Percentiles rank a stretch among this genome's conserved stretches.
Conservation (phyloP, 2,329 filamentous ascomycete genomes). For the Myriosclerotinia duriaeana region DNA sequence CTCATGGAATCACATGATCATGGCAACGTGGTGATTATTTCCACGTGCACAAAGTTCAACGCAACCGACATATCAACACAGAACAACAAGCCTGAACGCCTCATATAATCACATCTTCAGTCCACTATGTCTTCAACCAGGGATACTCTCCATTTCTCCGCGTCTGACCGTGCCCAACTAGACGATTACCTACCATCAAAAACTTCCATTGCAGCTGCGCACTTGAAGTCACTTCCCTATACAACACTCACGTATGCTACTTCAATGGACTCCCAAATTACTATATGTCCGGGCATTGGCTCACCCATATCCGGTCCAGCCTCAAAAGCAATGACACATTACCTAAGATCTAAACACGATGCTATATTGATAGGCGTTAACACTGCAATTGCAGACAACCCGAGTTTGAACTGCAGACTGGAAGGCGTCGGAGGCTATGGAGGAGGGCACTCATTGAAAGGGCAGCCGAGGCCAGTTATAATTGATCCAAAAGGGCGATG, state of each 20-base stretch:
- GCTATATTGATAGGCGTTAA: slow-evolving; percentile 83
- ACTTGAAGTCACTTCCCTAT: slow-evolving; percentile 42
- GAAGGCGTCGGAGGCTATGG: slow-evolving; percentile 45
- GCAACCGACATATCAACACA: neutral
- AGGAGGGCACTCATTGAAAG: slow-evolving; percentile 45
- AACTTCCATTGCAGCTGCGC: neutral
- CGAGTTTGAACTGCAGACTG: slow-evolving; percentile 79
- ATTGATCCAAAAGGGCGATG: slow-evolving; percentile 28
- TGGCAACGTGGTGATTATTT: neutral
- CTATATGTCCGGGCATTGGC: slow-evolving; percentile 60
- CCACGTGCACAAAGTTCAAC: neutral
- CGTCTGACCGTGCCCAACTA: neutral
- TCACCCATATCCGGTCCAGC: slow-evolving; percentile 79
- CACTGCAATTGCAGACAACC: slow-evolving; percentile 82
- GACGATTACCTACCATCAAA: slow-evolving; percentile 20
- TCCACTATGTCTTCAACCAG: slow-evolving; percentile 6
- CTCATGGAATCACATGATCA: neutral
- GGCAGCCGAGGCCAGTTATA: slow-evolving; percentile 42
- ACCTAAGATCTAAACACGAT: slow-evolving; percentile 76
- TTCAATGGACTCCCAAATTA: slow-evolving; percentile 73
- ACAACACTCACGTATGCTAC: slow-evolving; percentile 88
- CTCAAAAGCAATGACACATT: slow-evolving; percentile 92
- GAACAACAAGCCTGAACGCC: neutral
- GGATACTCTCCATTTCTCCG: slow-evolving; percentile 13
- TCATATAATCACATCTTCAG: neutral